Base-by-base conservation (phyloP, 805 yeast genomes). In the Lipomyces mesembrius region DNA sequence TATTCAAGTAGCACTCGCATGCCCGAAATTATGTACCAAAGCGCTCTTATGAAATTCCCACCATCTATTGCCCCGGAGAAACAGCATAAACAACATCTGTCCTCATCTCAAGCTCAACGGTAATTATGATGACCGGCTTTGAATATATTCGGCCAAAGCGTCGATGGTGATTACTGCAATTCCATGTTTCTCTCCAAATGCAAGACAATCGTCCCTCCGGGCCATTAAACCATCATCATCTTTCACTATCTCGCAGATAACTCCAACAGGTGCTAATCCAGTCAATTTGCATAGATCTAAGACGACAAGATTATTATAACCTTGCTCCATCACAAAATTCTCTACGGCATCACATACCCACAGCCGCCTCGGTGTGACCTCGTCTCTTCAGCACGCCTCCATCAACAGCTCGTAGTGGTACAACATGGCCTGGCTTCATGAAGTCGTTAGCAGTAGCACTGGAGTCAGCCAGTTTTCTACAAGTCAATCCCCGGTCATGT, bases 361-460 rank as follows among this genome's bases (percentile, higher is more conserved):
- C 96, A 34, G 92, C 92, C 20, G 99, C 98, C 80, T 95, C 99
- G 11, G 99, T 95, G 77, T 95, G 99, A 17, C 99, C 99, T 65
- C 90, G 83, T 82, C 99, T 89, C 60, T 81, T 80, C 64, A 87
- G 81, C 65, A 95, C 86, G 61, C 96, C 88, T 0, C 97, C 97
- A 29, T 90, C 90, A 25, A 84, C 90, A 2, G 98, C 98, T 73
- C 98, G 84, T 73, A 95, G 83, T 2, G 99, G 99, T 71, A 94
- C 86, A 37, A 95, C 81, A 76, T 95, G 99, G 20, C 99, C 99
- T 0, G 99, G 99, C 74, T 90, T 87, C 76, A 91, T 80, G 76
- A 95, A 91, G 66, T 91, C 93, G 0, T 72, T 79, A 0, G 96
- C 83, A 55, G 79, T 81, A 8, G 88, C 76, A 2, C 70, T 66